These are phyloP conservation scores for Erysimum cheiri DNA, from an alignment of 441 rosid species.

Conservation along the genomic window DNA sequence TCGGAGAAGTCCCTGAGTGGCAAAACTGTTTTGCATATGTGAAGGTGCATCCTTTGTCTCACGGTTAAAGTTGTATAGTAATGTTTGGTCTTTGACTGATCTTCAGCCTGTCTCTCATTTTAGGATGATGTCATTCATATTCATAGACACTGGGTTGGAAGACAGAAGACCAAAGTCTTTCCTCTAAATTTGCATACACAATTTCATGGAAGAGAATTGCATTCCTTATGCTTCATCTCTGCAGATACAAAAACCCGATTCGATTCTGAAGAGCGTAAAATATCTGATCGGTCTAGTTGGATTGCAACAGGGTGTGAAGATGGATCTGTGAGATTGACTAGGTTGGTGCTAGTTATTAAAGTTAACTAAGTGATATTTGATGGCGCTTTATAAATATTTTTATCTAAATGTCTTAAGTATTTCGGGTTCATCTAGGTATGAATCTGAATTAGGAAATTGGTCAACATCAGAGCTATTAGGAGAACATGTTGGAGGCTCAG, in stretches of 20 bases:
- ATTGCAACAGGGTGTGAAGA: conserved; percentile 98
- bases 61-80: conserved; percentile 6
- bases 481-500: conserved; percentile 98
- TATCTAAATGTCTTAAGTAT: conserved; percentile 30
- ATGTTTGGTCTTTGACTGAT: conserved; percentile 35
- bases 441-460: conserved; percentile 66
- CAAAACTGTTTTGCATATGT: conserved; percentile 84
- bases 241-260: conserved; percentile 46
- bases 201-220: conserved; percentile 97
- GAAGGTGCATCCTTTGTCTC: conserved; percentile 60
- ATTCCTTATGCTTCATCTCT: conserved; percentile 81
- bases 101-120: conserved; percentile 24
- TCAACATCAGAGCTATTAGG: conserved; percentile 86
- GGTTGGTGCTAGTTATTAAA: conserved; percentile 53
- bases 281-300: conserved; percentile 66
- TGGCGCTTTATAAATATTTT: conserved; percentile 13
- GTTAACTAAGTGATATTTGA: conserved; percentile 14
- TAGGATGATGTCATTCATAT: conserved; percentile 89
- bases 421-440: conserved; percentile 55
- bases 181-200: conserved; percentile 81
- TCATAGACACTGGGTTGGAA: conserved; percentile 65
- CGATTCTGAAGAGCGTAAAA: conserved; percentile 46
- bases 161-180: conserved; percentile 57
- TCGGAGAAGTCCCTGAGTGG: conserved; percentile 77
- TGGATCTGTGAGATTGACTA: conserved; percentile 95